Base-by-base conservation (phyloP, 2,329 filamentous ascomycete species). In the Fusarium nygamai region DNA sequence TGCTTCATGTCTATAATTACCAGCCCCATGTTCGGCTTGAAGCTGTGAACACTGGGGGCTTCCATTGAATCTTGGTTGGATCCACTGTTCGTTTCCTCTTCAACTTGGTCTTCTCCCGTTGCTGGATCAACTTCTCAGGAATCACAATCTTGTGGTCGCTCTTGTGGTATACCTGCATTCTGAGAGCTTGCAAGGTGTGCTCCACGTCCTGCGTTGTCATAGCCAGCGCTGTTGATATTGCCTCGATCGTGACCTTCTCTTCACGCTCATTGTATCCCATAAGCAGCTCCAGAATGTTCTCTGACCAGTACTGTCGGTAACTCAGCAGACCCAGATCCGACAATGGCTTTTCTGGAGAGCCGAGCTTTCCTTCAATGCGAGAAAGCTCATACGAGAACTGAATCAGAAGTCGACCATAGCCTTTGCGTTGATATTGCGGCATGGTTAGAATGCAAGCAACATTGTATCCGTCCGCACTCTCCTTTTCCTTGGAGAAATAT, bases 401-500 rank as follows among this genome's bases (percentile, higher is more conserved):
- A 78, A 99, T 99, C 65, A 99, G 88, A 19, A 99, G 88, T 68
- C 94, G 92, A 31, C 97, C 96, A 78, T 96, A 98, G 0, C 96
- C 96, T 80, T 97, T 96, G 31, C 96, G 91, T 83, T 99, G 96
- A 78, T 97, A 98, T 81, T 99, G 97, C 1, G 96, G 96, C 8
- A 99, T 87, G 0, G 96, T 99, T 67, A 99, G 87, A 81, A 99
- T 99, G 89, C 97, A 99, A 9, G 96, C 97, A 38, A 99, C 92
- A 80, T 99, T 99, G 88, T 98, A 99, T 36, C 94, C 94, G 78
- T 99, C 97, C 0, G 95, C 95, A 44, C 93, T 96, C 83, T 99
- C 96, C 78, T 99, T 99, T 83, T 99, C 96, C 82, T 99, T 99
- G 64, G 94, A 97, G 83, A 99, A 99, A 81, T 98, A 99, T n/a